Base-by-base conservation (phyloP, 805 yeast genomes). In the Metschnikowia henanensis region DNA sequence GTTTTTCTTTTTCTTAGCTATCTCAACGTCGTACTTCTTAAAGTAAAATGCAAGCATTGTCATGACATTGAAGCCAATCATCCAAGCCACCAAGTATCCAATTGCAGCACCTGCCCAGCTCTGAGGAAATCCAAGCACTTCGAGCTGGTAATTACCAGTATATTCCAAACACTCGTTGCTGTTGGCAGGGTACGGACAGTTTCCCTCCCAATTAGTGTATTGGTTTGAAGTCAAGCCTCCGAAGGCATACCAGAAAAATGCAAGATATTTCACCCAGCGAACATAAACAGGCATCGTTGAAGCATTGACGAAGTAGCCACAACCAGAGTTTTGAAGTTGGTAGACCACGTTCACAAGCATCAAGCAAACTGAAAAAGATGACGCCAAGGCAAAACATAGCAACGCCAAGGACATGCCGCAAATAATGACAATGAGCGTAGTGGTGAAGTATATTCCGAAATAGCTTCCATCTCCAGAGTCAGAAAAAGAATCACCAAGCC, bases 241-340 rank as follows among this genome's bases (percentile, higher is more conserved):
- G 62, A 84, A 85, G 0, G 82, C 83, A 57, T 84, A 88, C 87
- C 91, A 89, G 40, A 84, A 72, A 58, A 78, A 85, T 0, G 92
- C 83, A 44, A 83, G 67, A 61, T 85, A 88, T 58, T 84, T 86
- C 5, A 83, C 75, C 96, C 96, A 88, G 28, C 88, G 72, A 7
- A 88, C 95, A 56, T 89, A 89, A 1, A 86, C 95, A 0, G 95
- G 95, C 81, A 87, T 75, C 1, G 79, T 73, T 6, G 72, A 68
- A 1, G 90, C 79, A 60, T 87, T 87, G 18, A 83, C 85, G 57
- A 84, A 87, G 62, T 79, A 86, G 1, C 96, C 96, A 60, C 88
- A 83, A 0, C 88, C 87, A 73, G 85, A 77, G 40, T 87, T 79
- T 55, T 87, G 88, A 21, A 85, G 65, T 23, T 89, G 87, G 58